Conservation (phyloP, 2,329 filamentous ascomycete species). For the Aspergillus jensenii region DNA sequence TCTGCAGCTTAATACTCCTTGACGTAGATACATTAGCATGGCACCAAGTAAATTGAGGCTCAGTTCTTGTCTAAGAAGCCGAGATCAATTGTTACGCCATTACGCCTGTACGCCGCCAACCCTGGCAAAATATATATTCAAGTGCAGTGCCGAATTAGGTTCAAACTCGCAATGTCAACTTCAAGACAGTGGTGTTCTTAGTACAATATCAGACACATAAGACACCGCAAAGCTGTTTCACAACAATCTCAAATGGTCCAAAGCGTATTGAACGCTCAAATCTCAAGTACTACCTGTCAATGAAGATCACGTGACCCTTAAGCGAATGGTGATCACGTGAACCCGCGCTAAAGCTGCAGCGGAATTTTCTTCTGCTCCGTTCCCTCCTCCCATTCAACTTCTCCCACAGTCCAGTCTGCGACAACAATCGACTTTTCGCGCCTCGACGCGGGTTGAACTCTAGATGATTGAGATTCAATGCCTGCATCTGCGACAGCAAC, state of each 20-base stretch:
- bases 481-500: not conserved
- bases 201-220: no score
- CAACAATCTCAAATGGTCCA: not conserved
- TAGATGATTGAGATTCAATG: slow-evolving; percentile 2
- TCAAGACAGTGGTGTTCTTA: no score
- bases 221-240: no score
- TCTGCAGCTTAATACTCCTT: no score
- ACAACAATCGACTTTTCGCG: not conserved
- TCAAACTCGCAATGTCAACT: no score
- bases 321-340: slow-evolving; percentile 5
- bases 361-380: not conserved
- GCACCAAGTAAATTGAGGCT: no score
- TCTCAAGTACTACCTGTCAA: not conserved
- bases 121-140: no score
- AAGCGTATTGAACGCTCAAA: not conserved
- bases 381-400: not conserved
- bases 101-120: no score
- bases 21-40: no score
- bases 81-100: no score
- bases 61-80: no score
- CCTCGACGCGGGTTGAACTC: not conserved
- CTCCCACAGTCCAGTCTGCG: not conserved
- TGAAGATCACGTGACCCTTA: slow-evolving; percentile 5
- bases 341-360: not conserved
- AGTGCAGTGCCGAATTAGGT: no score